Evolutionary conservation across 2,329 filamentous ascomycete species (phyloP), one percentile per base, ranked within the genome.

Genomic region (Colletotrichum chlorophyti): DNA sequence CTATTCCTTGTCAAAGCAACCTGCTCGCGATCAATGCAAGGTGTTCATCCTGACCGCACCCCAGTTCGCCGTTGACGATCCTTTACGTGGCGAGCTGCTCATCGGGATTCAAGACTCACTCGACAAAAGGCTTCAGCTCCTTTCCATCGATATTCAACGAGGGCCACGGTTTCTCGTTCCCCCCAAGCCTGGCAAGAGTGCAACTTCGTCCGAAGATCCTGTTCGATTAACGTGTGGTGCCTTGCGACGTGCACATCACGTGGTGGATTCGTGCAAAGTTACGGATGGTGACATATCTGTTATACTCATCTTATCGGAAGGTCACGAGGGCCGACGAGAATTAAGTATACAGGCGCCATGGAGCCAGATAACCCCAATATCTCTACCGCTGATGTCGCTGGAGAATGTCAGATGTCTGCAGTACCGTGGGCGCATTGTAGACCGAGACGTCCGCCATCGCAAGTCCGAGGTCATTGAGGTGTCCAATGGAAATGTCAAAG

Each of bases 321-420:
- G 85, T 21, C 80, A 82, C 47, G 78, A 85, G 63, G 88, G 88
- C 1, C 81, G 82, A 26, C 83, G 85, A 42, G 85, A 90, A 66
- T 73, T 94, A 14, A 91, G 87, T 63, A 76, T 91, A 9, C 90
- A 93, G 70, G 89, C 89, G 6, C 90, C 89, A 1, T 93, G 90
- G 90, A 87, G 88, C 55, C 82, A 83, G 49, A 79, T 90, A 11
- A 85, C 87, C n/a, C 86, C 85, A 38, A 74, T 93, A n/a, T 76
- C 81, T 0, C 73, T 92, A 2, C 87, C 89, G 2, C 65, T 80
- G 24, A 75, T 92, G 17, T 80, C 81, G 58, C 70, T 86, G 19
- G 81, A 87, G 54, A 85, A 89, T 62, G 77, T 82, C 23, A 81
- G 84, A 65, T 83, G 80, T 55, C 74, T 90, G 32, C 84, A 85